Conservation (phyloP, 176 grass and related monocot species). For the Pontederia crassipes region DNA sequence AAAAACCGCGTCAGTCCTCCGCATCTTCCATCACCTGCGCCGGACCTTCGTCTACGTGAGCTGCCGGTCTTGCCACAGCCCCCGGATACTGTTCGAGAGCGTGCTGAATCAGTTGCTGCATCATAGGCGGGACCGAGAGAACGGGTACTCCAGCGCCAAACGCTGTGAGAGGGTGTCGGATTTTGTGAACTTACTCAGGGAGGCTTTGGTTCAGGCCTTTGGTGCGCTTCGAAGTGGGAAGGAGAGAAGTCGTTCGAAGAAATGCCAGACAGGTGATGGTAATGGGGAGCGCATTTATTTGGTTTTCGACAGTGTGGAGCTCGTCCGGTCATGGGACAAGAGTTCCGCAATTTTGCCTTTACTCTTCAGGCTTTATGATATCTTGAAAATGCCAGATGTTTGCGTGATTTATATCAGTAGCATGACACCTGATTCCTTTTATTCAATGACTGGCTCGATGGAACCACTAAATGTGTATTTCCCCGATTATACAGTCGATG, state of each 20-base stretch:
- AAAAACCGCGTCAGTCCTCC: conserved; percentile 66
- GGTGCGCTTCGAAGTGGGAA: not conserved
- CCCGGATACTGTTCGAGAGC: conserved; percentile 29
- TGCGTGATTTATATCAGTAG: conserved; percentile 79
- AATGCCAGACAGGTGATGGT: not conserved
- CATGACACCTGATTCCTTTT: conserved; percentile 58
- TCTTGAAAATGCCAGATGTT: conserved; percentile 41
- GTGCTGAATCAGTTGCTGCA: conserved; percentile 27
- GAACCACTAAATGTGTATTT: conserved; percentile 65
- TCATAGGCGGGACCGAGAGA: not conserved
- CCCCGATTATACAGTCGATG: conserved; percentile 69
- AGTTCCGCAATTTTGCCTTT: conserved; percentile 36
- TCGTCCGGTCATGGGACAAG: conserved; percentile 64
- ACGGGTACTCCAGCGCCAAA: conserved; percentile 28
- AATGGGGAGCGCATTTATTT: conserved; percentile 43
- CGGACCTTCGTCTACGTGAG: conserved; percentile 46
- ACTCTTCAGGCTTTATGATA: conserved; percentile 50
- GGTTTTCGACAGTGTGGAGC: conserved; percentile 78
- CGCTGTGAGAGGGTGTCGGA: conserved; percentile 53
- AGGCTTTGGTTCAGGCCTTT: conserved; percentile 25
- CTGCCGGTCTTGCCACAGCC: conserved; percentile 44
- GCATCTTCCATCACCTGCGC: conserved; percentile 38
- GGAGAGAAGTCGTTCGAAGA: not conserved
- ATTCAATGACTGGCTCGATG: conserved; percentile 56
- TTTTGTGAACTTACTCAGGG: conserved; percentile 54